These are phyloP conservation scores for Aquilaria sinensis DNA, from an alignment of 345 rosid species.

Conservation along the genomic window DNA sequence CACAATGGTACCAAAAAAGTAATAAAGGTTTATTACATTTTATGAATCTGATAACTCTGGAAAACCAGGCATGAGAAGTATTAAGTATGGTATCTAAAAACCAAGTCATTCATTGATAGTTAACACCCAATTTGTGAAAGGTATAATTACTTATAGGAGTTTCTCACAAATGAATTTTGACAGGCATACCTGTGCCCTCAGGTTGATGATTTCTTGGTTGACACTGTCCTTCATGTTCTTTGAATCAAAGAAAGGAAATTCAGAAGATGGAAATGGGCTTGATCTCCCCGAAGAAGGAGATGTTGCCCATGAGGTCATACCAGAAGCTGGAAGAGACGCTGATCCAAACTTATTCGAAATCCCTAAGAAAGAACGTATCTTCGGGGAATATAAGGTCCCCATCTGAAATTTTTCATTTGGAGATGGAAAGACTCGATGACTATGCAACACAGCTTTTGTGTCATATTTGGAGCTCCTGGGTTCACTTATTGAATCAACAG, in stretches of 20 bases:
- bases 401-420: constrained; percentile 28
- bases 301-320: constrained; percentile 27
- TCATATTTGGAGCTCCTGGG: constrained; percentile 26
- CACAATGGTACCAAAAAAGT: too few relatives aligned
- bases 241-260: constrained; percentile 37
- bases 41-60: too few relatives aligned
- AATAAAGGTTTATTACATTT: too few relatives aligned
- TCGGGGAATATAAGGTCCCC: constrained; percentile 24
- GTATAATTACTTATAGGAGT: too few relatives aligned
- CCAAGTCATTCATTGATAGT: too few relatives aligned
- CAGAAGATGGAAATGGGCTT: constrained; percentile 46
- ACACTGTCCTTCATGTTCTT: constrained; percentile 38
- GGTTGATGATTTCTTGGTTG: constrained; percentile 42
- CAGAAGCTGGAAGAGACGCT: constrained; percentile 34
- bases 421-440: constrained; percentile 31
- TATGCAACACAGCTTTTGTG: constrained; percentile 25
- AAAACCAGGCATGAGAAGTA: too few relatives aligned
- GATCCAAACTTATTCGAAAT: constrained; percentile 28
- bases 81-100: too few relatives aligned
- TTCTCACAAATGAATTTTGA: not conserved
- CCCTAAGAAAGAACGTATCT: constrained; percentile 27
- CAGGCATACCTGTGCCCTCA: constrained; percentile 62
- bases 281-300: constrained; percentile 47
- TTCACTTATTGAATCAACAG: constrained; percentile 44
- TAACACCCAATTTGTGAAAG: too few relatives aligned